Conservation (phyloP, 306 rosid species). For the Arachis stenosperma region DNA sequence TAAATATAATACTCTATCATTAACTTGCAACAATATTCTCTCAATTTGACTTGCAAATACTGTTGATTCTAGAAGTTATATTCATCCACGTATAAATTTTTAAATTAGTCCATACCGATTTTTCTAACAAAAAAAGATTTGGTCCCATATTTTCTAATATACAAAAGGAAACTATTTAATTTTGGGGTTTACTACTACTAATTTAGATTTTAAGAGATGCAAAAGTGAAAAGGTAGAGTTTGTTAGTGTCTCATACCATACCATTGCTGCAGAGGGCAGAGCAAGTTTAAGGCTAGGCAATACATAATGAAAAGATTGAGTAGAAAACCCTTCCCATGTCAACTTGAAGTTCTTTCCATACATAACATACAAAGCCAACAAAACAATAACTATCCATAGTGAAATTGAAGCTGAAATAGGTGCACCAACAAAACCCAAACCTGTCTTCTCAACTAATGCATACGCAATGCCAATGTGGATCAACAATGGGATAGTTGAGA, state of each 20-base stretch:
- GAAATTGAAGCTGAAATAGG: conserved; percentile 68
- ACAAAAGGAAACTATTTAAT: too few relatives aligned
- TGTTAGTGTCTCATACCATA: conserved; percentile 59
- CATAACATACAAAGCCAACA: conserved; percentile 47
- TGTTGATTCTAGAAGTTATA: not conserved
- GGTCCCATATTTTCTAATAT: too few relatives aligned
- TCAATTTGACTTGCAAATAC: not conserved
- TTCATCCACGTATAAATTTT: not conserved
- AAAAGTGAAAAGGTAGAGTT: not conserved
- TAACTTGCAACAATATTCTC: not conserved
- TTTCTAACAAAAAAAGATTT: too few relatives aligned
- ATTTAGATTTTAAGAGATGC: too few relatives aligned
- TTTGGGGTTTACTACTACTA: too few relatives aligned
- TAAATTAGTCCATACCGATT: too few relatives aligned
- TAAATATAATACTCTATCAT: too few relatives aligned
- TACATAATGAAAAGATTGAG: conserved; percentile 48
- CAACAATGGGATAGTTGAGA: conserved; percentile 55
- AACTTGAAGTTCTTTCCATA: conserved; percentile 49
- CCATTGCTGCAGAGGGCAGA: conserved; percentile 77
- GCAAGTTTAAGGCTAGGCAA: conserved; percentile 62
- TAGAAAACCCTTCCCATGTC: conserved; percentile 82
- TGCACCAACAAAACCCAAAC: conserved; percentile 65
- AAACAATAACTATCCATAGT: conserved; percentile 58
- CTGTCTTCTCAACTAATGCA: conserved; percentile 54
- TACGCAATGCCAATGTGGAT: conserved; percentile 57